These are phyloP conservation scores for Arthrobotrys sinensis DNA, from an alignment of 2,329 filamentous ascomycete genomes.

Conservation along the genomic window DNA sequence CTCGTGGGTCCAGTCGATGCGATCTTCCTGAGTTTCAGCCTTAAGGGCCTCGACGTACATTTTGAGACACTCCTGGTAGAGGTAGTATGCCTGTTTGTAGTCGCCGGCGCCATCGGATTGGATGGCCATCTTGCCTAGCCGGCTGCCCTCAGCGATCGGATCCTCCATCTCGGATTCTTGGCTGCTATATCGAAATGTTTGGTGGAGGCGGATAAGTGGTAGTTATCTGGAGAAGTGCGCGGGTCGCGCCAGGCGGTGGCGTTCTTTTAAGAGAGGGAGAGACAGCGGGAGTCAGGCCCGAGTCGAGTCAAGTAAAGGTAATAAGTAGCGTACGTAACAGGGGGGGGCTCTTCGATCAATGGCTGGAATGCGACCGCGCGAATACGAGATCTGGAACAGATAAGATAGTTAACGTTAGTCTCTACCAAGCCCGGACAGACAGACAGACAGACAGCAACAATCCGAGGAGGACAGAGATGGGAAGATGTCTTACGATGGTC, in stretches of 20 bases:
- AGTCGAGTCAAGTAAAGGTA: neutral
- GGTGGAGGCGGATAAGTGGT: too few relatives aligned
- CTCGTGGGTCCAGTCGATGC: conserved; percentile 56
- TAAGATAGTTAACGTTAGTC: too few relatives aligned
- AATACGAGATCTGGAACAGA: conserved; percentile 16
- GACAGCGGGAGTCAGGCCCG: conserved; percentile 15
- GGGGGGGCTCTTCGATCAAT: neutral
- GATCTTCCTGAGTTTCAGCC: conserved; percentile 49
- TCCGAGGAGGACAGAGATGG: neutral
- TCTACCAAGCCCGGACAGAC: too few relatives aligned
- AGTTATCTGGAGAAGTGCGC: conserved; percentile 36
- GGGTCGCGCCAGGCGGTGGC: conserved; percentile 50
- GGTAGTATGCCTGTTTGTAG: conserved; percentile 56
- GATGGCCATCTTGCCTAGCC: conserved; percentile 59
- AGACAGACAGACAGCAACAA: neutral
- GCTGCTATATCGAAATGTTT: neutral
- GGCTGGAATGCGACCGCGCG: conserved; percentile 25
- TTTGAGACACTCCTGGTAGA: conserved; percentile 56
- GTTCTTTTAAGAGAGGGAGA: conserved; percentile 39
- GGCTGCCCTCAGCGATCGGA: conserved; percentile 55
- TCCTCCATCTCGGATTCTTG: conserved; percentile 45
- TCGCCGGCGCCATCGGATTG: conserved; percentile 52
- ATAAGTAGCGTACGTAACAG: neutral
- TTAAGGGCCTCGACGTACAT: conserved; percentile 53
- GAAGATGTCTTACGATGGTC: neutral